Evolutionary conservation across 208 protist genomes (phyloP).

Genomic region (Lotmaria passim): DNA sequence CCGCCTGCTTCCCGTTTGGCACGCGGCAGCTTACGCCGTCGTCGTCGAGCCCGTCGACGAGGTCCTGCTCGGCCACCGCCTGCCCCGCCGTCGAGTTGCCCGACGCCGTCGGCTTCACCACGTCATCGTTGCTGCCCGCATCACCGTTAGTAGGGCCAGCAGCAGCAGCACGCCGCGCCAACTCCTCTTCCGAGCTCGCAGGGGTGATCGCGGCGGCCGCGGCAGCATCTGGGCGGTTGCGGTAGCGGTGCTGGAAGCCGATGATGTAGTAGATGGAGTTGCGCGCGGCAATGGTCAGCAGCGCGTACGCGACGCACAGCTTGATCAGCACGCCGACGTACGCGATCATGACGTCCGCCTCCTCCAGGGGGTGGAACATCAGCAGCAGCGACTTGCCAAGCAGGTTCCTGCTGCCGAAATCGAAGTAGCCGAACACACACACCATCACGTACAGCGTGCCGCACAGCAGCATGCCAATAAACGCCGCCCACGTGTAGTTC

Average conservation of each 20-base stretch:
- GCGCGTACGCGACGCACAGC: conserved; percentile 59
- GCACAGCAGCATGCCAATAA: conserved; percentile 61
- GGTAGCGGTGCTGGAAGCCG: conserved; percentile 47
- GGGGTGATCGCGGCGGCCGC: background rate
- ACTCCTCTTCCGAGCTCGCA: conserved; percentile 6
- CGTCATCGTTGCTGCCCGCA: background rate
- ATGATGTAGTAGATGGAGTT: conserved; percentile 68
- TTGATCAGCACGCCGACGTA: conserved; percentile 68
- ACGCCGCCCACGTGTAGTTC: conserved; percentile 45
- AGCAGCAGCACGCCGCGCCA: conserved; percentile 3
- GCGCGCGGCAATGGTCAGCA: conserved; percentile 48
- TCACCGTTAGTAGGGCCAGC: too few species aligned
- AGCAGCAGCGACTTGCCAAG: conserved; percentile 50
- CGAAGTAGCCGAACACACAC: conserved; percentile 67
- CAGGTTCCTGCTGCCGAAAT: conserved; percentile 53
- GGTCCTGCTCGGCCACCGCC: background rate
- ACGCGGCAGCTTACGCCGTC: background rate
- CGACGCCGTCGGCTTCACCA: background rate
- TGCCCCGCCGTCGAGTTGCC: background rate
- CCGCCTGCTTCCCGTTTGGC: background rate
- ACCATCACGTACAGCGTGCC: conserved; percentile 56
- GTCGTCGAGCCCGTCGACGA: conserved; percentile 1
- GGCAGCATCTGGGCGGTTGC: conserved; percentile 12
- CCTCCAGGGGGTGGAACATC: conserved; percentile 58
- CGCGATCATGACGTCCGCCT: conserved; percentile 43